phyloP scores from a whole-genome alignment of 2,329 filamentous ascomycete genomes.

The Neopestalotiopsis rosae region DNA sequence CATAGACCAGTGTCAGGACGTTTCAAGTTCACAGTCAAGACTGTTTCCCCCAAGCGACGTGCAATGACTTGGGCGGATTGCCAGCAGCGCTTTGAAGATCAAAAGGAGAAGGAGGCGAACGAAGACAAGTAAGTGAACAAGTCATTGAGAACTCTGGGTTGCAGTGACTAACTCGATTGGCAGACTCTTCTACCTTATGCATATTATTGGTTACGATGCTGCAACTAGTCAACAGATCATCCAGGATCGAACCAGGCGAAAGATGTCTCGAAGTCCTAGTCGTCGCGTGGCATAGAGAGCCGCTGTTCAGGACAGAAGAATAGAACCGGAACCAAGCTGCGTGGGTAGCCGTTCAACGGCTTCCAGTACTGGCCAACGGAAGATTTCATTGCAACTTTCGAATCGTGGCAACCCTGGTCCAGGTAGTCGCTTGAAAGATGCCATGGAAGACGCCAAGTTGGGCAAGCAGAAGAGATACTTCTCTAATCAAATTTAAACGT shows the following conservation, averaged over 20 bases:
- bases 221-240: conserved; percentile 55
- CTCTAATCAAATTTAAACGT: conserved; percentile 1
- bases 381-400: conserved; percentile 17
- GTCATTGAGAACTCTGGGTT: background rate
- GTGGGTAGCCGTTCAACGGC: background rate
- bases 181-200: conserved; percentile 57
- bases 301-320: conserved; percentile 4
- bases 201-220: conserved; percentile 59
- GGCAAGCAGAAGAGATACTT: conserved; percentile 10
- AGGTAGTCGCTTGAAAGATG: conserved; percentile 17
- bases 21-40: conserved; percentile 86
- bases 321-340: background rate
- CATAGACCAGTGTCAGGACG: conserved; percentile 89
- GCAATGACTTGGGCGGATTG: conserved; percentile 73
- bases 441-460: background rate
- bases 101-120: conserved; percentile 70
- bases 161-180: background rate
- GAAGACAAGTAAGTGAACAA: conserved; percentile 75
- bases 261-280: conserved; percentile 24
- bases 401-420: conserved; percentile 7
- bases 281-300: conserved; percentile 26
- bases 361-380: background rate
- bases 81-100: conserved; percentile 74
- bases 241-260: conserved; percentile 40
- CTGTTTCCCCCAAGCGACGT: conserved; percentile 71